Evolutionary conservation across 2,329 filamentous ascomycete genomes (phyloP).

Genomic region (Beauveria pseudobassiana): DNA sequence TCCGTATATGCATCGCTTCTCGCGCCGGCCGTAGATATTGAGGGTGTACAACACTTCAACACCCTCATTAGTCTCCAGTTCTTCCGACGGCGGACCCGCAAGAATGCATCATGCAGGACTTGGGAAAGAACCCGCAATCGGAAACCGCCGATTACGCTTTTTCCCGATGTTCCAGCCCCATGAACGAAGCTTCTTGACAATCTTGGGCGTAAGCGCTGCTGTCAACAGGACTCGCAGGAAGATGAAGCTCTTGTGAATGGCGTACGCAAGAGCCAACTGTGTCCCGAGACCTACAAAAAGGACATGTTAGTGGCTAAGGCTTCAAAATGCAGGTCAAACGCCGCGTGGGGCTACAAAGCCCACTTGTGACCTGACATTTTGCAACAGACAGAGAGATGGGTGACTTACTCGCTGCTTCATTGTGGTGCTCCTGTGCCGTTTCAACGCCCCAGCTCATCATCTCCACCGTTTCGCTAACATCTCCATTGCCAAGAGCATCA

Average conservation of each 20-base stretch:
- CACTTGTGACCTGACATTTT: background rate
- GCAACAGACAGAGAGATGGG: background rate
- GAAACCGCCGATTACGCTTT: constrained; percentile 24
- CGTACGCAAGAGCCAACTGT: constrained; percentile 87
- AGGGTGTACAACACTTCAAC: background rate
- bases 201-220: constrained; percentile 82
- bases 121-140: background rate
- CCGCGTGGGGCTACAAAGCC: background rate
- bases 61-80: background rate
- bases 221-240: constrained; percentile 92
- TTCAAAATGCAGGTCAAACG: background rate
- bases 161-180: constrained; percentile 97
- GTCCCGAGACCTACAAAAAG: constrained; percentile 53
- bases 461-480: constrained; percentile 39
- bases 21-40: background rate
- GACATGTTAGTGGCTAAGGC: constrained; percentile 17
- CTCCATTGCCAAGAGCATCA: constrained; percentile 34
- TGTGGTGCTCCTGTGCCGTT: constrained; percentile 53
- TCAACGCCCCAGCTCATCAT: constrained; percentile 54
- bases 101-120: background rate
- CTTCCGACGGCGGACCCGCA: background rate
- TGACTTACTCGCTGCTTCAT: constrained; percentile 66
- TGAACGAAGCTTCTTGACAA: constrained; percentile 77
- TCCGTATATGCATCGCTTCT: background rate
- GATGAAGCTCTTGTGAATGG: constrained; percentile 96